phyloP scores from a whole-genome alignment of 306 rosid genomes.

The Gleditsia sinensis region DNA sequence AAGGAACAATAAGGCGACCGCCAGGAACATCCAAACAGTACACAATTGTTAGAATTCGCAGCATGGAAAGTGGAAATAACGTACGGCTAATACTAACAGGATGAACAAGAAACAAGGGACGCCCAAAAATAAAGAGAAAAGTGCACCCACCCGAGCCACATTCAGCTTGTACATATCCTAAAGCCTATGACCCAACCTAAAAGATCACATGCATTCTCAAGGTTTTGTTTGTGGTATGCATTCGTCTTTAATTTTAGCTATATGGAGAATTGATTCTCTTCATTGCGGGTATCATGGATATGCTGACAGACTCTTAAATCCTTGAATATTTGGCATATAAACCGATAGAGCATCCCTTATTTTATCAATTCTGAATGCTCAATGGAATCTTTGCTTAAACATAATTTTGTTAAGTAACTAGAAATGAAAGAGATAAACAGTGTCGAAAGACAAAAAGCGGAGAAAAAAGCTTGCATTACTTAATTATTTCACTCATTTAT shows the following conservation, averaged over 20 bases:
- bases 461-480: conserved; percentile 16
- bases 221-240: too few species aligned
- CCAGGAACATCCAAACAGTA: conserved; percentile 27
- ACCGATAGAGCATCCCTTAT: background rate
- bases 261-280: conserved; percentile 26
- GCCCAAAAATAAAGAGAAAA: background rate
- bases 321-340: conserved; percentile 23
- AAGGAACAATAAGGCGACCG: conserved; percentile 15
- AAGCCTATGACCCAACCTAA: background rate
- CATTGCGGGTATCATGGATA: conserved; percentile 16
- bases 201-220: background rate
- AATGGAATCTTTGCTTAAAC: conserved; percentile 8
- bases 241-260: background rate
- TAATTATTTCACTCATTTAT: conserved; percentile 38
- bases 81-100: background rate
- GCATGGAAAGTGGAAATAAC: background rate
- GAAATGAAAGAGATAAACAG: background rate
- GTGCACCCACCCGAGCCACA: background rate
- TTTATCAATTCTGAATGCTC: conserved; percentile 1
- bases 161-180: background rate
- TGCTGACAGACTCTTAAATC: conserved; percentile 17
- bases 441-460: background rate
- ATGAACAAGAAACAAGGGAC: background rate
- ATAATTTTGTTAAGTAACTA: background rate
- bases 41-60: background rate